These are phyloP conservation scores for Chlamydomonas urium DNA, from an alignment of 139 green algal species.

Conservation along the genomic window DNA sequence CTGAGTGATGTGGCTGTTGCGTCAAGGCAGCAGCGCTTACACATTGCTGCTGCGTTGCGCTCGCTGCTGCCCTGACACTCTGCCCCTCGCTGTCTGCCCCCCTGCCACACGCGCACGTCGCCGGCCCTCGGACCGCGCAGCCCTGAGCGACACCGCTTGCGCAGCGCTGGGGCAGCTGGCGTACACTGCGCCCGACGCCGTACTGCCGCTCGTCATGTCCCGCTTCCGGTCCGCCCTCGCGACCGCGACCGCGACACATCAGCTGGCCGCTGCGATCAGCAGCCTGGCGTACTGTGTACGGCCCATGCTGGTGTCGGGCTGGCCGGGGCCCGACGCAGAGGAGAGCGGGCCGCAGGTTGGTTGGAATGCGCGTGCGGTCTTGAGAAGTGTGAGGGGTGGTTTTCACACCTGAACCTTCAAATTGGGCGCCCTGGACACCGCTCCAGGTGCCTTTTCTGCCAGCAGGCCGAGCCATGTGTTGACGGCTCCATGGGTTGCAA, in stretches of 20 bases:
- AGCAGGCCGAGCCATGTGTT: too few relatives aligned
- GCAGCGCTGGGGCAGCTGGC: constrained; percentile 55
- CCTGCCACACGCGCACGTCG: too few relatives aligned
- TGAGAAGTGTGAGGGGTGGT: too few relatives aligned
- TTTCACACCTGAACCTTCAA: too few relatives aligned
- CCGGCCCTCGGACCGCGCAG: too few relatives aligned
- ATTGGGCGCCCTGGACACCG: too few relatives aligned
- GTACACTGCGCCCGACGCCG: constrained; percentile 57
- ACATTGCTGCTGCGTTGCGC: not conserved
- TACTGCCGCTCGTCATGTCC: constrained; percentile 72
- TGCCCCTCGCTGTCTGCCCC: not conserved
- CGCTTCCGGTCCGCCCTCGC: constrained; percentile 67
- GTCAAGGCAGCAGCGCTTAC: not conserved
- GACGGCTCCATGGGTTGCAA: too few relatives aligned
- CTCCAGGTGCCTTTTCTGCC: too few relatives aligned
- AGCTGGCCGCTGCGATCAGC: constrained; percentile 40
- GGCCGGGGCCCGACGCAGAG: constrained; percentile 6
- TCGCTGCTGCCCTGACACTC: not conserved
- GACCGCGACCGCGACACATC: constrained; percentile 68
- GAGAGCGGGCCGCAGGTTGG: constrained; percentile 33
- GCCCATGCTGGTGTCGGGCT: constrained; percentile 73
- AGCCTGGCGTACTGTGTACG: constrained; percentile 52
- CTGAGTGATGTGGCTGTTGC: not conserved
- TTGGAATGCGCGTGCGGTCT: too few relatives aligned
- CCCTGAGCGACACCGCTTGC: constrained; percentile 26